Percentiles rank a stretch among this genome's conserved stretches.
Evolutionary conservation across 179 eudicot species (phyloP).

Genomic region (Heliamphora pulchella): DNA sequence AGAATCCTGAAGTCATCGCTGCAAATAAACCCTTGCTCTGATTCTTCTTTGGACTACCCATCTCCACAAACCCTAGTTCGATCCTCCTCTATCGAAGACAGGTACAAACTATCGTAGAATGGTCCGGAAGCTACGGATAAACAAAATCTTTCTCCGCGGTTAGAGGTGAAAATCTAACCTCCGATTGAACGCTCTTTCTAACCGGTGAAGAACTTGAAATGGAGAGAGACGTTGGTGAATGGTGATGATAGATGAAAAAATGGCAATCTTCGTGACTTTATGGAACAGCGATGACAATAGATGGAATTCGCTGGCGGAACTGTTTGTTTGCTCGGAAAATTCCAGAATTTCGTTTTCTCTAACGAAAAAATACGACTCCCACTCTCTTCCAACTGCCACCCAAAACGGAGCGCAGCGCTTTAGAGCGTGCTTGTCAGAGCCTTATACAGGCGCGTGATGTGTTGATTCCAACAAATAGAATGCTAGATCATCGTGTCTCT

Average conservation of each 20-base stretch:
- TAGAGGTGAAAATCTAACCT: too few species aligned
- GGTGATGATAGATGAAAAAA: background rate
- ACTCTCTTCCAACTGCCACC: too few species aligned
- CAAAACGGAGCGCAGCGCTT: too few species aligned
- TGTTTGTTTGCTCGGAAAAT: background rate
- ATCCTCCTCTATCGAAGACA: background rate
- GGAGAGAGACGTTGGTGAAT: background rate
- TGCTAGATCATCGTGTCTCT: too few species aligned
- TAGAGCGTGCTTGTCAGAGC: too few species aligned
- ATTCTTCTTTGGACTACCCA: conserved; percentile 39
- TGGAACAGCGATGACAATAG: conserved; percentile 11
- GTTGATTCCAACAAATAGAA: too few species aligned
- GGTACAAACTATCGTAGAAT: background rate
- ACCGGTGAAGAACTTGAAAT: background rate
- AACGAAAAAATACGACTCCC: too few species aligned
- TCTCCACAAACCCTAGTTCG: conserved; percentile 26
- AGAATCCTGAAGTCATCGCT: conserved; percentile 40
- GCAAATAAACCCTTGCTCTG: conserved; percentile 39
- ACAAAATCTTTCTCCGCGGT: background rate
- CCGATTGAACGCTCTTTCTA: background rate
- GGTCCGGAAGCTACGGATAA: background rate
- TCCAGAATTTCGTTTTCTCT: background rate
- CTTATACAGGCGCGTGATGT: too few species aligned
- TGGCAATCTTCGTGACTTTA: background rate
- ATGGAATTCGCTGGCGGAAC: conserved; percentile 7